phyloP scores from a whole-genome alignment of 2,329 filamentous ascomycete species.

The Aureobasidium sp. region DNA sequence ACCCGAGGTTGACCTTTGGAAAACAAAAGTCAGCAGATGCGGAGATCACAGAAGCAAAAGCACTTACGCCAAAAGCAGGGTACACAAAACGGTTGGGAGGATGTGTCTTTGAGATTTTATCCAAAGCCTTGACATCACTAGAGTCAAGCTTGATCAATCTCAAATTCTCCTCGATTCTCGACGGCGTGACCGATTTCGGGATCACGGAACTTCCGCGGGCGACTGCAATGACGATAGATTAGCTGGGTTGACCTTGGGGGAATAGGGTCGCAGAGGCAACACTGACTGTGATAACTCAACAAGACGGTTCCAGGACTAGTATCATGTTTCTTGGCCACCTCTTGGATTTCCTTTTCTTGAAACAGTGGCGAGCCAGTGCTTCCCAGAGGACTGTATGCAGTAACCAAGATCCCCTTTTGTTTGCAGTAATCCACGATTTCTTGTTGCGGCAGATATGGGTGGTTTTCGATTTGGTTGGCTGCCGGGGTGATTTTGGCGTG shows the following conservation, averaged over 20 bases:
- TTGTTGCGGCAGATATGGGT: constrained; percentile 62
- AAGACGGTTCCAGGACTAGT: constrained; percentile 49
- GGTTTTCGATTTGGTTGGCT: constrained; percentile 68
- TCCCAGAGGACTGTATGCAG: constrained; percentile 55
- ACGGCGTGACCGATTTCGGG: constrained; percentile 62
- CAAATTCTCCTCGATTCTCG: constrained; percentile 62
- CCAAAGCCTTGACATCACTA: constrained; percentile 50
- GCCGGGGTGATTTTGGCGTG: constrained; percentile 58
- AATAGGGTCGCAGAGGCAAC: too few relatives aligned
- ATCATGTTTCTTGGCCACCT: constrained; percentile 43
- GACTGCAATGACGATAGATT: too few relatives aligned
- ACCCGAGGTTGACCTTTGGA: constrained; percentile 35
- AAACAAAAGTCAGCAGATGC: constrained; percentile 13
- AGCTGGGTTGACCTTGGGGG: too few relatives aligned
- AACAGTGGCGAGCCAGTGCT: constrained; percentile 42
- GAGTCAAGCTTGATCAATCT: constrained; percentile 57
- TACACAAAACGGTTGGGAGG: constrained; percentile 42
- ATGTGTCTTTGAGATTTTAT: constrained; percentile 39
- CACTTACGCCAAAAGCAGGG: constrained; percentile 38
- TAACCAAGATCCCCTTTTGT: constrained; percentile 60
- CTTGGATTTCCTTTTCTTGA: constrained; percentile 38
- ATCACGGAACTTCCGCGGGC: constrained; percentile 62
- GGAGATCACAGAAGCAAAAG: neutral
- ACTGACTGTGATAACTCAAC: constrained; percentile 61
- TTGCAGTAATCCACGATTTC: constrained; percentile 63